A percentile compares a stretch with the other conserved stretches of the same genome.
These are phyloP conservation scores for Aspergillus felis DNA, from an alignment of 2,329 filamentous ascomycete species.

Conservation along the genomic window DNA sequence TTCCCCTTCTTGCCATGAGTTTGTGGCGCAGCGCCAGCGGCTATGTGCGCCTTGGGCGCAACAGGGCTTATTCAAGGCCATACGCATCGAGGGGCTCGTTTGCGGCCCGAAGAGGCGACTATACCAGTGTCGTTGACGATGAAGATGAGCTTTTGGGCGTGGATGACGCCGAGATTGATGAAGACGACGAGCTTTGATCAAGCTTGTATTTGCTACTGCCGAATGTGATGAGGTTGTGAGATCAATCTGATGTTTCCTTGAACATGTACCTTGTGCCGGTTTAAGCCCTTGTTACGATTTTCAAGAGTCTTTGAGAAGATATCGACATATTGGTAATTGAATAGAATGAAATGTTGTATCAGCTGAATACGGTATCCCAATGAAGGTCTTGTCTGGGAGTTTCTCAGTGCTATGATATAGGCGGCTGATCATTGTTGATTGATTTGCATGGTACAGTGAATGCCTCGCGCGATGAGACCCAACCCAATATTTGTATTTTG, in stretches of 20 bases:
- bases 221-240: background rate
- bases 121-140: conserved; percentile 83
- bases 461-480: background rate
- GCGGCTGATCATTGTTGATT: background rate
- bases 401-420: background rate
- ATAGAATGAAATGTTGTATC: background rate
- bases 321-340: background rate
- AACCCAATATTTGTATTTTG: background rate
- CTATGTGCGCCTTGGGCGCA: conserved; percentile 44
- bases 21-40: conserved; percentile 64
- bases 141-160: conserved; percentile 84
- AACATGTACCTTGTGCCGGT: background rate
- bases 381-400: background rate
- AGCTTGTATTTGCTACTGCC: background rate
- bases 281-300: background rate
- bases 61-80: conserved; percentile 55
- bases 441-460: background rate
- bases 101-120: conserved; percentile 80
- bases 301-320: background rate
- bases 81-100: conserved; percentile 91
- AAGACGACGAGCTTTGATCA: conserved; percentile 58
- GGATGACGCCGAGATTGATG: conserved; percentile 89
- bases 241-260: background rate
- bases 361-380: background rate
- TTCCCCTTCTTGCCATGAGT: conserved; percentile 69